A percentile compares a stretch with the other conserved stretches of the same genome.
These are phyloP conservation scores for Ormosia emarginata DNA, from an alignment of 306 rosid genomes.

Conservation along the genomic window DNA sequence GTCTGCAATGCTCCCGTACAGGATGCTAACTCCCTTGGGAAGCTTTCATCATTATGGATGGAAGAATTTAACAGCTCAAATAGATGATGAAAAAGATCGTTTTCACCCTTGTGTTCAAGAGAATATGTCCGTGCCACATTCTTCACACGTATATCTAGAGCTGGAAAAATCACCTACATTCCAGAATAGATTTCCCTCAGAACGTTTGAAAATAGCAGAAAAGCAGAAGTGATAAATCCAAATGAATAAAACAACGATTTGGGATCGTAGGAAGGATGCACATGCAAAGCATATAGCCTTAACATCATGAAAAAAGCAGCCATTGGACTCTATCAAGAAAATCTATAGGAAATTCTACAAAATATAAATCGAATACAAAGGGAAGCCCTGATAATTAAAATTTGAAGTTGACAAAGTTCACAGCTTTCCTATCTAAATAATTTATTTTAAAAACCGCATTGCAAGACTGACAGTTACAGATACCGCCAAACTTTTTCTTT, in stretches of 20 bases:
- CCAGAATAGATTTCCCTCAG: conserved; percentile 28
- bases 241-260: not conserved
- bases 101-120: conserved; percentile 94
- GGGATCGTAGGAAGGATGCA: not conserved
- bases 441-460: not conserved
- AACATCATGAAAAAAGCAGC: not conserved
- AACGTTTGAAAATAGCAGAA: conserved; percentile 17
- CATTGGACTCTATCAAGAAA: conserved; percentile 12
- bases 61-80: conserved; percentile 73
- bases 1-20: conserved; percentile 91
- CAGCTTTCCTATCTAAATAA: conserved; percentile 21
- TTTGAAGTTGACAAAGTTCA: not conserved
- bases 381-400: not conserved
- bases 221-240: not conserved
- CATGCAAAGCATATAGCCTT: conserved; percentile 7
- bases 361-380: conserved; percentile 5
- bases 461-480: not conserved
- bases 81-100: conserved; percentile 77
- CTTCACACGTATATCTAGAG: conserved; percentile 97
- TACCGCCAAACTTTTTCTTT: not conserved
- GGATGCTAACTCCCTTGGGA: conserved; percentile 89
- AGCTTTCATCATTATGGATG: conserved; percentile 61
- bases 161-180: conserved; percentile 91
- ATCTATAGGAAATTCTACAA: not conserved
- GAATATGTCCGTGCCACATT: conserved; percentile 98